Evolutionary conservation across 2,329 filamentous ascomycete species (phyloP).

Genomic region (Sporothrix mexicana): DNA sequence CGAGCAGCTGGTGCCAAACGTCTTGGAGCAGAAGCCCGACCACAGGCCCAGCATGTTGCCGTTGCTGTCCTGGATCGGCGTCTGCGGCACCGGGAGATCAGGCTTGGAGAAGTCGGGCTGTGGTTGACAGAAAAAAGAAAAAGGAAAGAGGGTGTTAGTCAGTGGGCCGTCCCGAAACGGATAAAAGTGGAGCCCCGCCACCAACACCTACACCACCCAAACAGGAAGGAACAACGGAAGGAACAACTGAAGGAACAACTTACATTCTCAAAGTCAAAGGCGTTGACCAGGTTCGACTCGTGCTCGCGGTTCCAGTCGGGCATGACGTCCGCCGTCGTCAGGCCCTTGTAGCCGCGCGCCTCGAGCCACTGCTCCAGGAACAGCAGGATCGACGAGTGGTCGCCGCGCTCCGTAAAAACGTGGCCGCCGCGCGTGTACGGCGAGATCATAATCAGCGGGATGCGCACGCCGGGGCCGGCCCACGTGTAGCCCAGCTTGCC

Average conservation of each 20-base stretch:
- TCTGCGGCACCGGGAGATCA: conserved; percentile 50
- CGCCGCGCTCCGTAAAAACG: conserved; percentile 60
- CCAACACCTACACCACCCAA: not conserved
- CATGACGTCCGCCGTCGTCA: conserved; percentile 38
- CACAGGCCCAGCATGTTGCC: conserved; percentile 53
- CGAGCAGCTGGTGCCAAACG: conserved; percentile 45
- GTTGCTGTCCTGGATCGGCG: conserved; percentile 49
- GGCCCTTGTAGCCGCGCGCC: conserved; percentile 44
- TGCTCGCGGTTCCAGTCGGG: conserved; percentile 41
- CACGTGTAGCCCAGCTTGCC: conserved; percentile 48
- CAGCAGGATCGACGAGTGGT: conserved; percentile 61
- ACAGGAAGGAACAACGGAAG: not conserved
- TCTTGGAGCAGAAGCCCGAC: conserved; percentile 49
- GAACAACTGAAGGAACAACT: conserved; percentile 1
- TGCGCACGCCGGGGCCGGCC: conserved; percentile 51
- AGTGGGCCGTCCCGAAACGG: not conserved
- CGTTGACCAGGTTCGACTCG: conserved; percentile 41
- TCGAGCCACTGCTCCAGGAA: conserved; percentile 50
- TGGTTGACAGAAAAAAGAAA: too few relatives aligned
- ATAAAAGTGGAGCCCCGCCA: not conserved
- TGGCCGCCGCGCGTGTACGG: conserved; percentile 60
- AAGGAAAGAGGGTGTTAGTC: not conserved
- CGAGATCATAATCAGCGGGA: conserved; percentile 62
- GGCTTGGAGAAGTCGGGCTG: conserved; percentile 57
- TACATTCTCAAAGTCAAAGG: conserved; percentile 41